Conservation (phyloP, 208 protist species). For the Leishmania mexicana region DNA sequence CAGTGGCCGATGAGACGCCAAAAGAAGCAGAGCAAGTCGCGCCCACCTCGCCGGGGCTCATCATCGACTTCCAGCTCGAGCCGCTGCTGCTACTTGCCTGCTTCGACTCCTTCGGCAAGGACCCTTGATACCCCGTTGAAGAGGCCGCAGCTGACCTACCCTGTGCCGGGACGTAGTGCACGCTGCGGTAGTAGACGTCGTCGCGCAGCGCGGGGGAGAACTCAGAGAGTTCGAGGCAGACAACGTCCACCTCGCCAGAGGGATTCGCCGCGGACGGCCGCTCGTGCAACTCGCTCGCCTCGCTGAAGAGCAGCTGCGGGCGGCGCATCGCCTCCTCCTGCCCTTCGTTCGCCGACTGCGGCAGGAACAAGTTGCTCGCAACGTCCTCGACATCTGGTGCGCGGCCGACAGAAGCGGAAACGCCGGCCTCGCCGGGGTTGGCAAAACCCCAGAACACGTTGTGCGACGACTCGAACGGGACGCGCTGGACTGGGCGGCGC, state of each 20-base stretch:
- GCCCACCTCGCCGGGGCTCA: constrained; percentile 8
- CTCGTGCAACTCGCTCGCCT: constrained; percentile 63
- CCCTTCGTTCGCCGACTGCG: constrained; percentile 37
- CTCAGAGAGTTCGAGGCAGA: constrained; percentile 83
- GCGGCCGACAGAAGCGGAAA: constrained; percentile 4
- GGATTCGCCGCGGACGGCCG: constrained; percentile 28
- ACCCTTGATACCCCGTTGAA: not conserved
- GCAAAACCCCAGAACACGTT: constrained; percentile 81
- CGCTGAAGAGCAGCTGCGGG: constrained; percentile 74
- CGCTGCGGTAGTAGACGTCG: constrained; percentile 88
- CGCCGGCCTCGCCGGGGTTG: constrained; percentile 1
- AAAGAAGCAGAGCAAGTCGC: not conserved
- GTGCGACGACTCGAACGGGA: constrained; percentile 71
- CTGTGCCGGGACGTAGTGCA: constrained; percentile 71
- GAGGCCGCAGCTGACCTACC: not conserved
- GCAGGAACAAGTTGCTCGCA: constrained; percentile 31
- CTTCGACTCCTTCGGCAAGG: not conserved
- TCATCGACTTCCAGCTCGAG: constrained; percentile 17
- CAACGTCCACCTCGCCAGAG: constrained; percentile 51
- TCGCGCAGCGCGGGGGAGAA: constrained; percentile 65
- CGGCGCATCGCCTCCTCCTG: constrained; percentile 70
- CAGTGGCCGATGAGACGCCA: not conserved
- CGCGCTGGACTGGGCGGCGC: constrained; percentile 48
- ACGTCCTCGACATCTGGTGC: constrained; percentile 17
- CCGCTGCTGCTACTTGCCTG: not conserved